Conservation (phyloP, 140 eudicot genomes). For the Erigeron philadelphicus region DNA sequence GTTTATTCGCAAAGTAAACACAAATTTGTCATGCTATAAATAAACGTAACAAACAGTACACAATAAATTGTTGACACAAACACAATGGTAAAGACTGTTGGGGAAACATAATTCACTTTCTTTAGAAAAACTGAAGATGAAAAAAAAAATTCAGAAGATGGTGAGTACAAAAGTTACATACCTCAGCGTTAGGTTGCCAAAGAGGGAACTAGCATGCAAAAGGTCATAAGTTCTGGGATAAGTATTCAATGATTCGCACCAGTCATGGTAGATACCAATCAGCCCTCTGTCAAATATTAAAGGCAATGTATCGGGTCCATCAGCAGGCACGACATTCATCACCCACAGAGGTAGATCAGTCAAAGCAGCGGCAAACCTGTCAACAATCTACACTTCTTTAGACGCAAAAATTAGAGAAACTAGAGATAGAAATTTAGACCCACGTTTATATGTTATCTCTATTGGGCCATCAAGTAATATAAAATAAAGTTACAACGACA, state of each 20-base stretch:
- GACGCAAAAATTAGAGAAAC: not conserved
- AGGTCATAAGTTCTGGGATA: conserved; percentile 91
- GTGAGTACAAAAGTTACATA: conserved; percentile 21
- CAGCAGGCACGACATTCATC: conserved; percentile 79
- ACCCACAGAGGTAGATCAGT: conserved; percentile 79
- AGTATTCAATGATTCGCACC: conserved; percentile 95
- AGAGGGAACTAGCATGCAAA: conserved; percentile 80
- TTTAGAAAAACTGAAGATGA: not conserved
- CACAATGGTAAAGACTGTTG: not conserved
- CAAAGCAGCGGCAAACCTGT: conserved; percentile 88
- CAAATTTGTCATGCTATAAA: too few species aligned
- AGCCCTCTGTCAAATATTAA: conserved; percentile 83
- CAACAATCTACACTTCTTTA: conserved; percentile 4
- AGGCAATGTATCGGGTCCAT: conserved; percentile 67
- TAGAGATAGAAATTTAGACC: not conserved
- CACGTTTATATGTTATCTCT: not conserved
- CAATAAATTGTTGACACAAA: not conserved
- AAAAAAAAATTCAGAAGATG: not conserved
- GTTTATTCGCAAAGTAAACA: not conserved
- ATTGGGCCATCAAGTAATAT: not conserved
- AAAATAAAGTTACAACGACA: not conserved
- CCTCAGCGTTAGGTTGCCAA: conserved; percentile 66
- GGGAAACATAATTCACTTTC: not conserved
- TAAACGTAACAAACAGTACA: not conserved
- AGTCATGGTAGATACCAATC: conserved; percentile 81